Evolutionary conservation across 345 rosid species (phyloP).

Genomic region (Turnera subulata): DNA sequence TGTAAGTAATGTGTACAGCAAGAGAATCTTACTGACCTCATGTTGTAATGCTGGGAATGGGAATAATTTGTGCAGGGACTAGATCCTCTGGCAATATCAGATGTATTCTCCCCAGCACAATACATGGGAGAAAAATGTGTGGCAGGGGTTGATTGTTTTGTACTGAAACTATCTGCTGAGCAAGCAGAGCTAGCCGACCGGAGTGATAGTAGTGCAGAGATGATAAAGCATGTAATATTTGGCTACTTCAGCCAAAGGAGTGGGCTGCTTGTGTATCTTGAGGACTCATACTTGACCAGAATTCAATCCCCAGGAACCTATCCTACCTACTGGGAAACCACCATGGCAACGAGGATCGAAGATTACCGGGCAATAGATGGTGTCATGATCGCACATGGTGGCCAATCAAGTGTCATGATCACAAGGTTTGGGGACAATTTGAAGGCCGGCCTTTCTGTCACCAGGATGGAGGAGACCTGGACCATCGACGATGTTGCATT

Average conservation of each 20-base stretch:
- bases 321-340: slow-evolving; percentile 93
- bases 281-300: slow-evolving; percentile 67
- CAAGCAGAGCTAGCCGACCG: slow-evolving; percentile 65
- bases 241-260: slow-evolving; percentile 96
- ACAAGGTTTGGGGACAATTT: slow-evolving; percentile 79
- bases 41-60: not conserved
- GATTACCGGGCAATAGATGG: slow-evolving; percentile 72
- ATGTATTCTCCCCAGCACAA: slow-evolving; percentile 72
- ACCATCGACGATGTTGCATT: slow-evolving; percentile 79
- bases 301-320: slow-evolving; percentile 75
- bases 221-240: slow-evolving; percentile 78
- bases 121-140: slow-evolving; percentile 82
- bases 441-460: slow-evolving; percentile 61
- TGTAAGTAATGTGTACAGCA: too few relatives aligned
- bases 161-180: slow-evolving; percentile 70
- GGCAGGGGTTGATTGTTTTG: slow-evolving; percentile 63
- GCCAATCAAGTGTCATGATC: slow-evolving; percentile 66
- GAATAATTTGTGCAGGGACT: slow-evolving; percentile 54
- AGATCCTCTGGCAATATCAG: slow-evolving; percentile 83
- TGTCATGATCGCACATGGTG: slow-evolving; percentile 82
- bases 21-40: too few relatives aligned
- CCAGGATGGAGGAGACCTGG: slow-evolving; percentile 89
- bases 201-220: slow-evolving; percentile 83
- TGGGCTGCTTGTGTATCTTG: slow-evolving; percentile 65
- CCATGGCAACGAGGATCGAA: slow-evolving; percentile 66